Conservation (phyloP, 2,329 filamentous ascomycete species). For the Macrophomina phaseolina region DNA sequence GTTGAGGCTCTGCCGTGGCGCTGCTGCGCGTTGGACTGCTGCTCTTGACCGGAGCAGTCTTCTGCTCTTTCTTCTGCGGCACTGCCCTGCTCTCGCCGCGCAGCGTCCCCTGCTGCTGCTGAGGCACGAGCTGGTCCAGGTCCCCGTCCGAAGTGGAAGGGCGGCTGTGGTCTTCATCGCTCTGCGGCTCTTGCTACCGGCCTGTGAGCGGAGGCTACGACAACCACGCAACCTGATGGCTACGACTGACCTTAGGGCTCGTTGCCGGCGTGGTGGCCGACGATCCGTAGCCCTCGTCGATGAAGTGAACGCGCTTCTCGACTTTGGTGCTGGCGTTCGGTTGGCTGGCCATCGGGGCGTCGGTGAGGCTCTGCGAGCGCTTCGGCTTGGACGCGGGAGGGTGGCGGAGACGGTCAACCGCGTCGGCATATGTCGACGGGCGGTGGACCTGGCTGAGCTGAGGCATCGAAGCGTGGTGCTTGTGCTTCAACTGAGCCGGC, state of each 20-base stretch:
- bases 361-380: conserved; percentile 9
- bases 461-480: conserved; percentile 3
- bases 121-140: background rate
- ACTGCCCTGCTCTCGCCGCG: background rate
- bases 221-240: background rate
- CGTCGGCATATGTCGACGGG: conserved; percentile 10
- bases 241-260: conserved; percentile 24
- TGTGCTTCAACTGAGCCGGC: conserved; percentile 7
- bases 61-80: background rate
- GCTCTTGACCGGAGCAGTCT: background rate
- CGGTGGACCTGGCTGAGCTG: conserved; percentile 10
- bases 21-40: background rate
- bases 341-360: background rate
- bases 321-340: background rate
- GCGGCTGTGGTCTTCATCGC: conserved; percentile 2
- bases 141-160: background rate
- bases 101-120: background rate
- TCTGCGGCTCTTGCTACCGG: conserved; percentile 17
- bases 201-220: conserved; percentile 12
- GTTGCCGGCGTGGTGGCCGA: conserved; percentile 9
- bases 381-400: conserved; percentile 1
- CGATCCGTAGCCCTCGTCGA: conserved; percentile 26
- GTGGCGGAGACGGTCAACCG: conserved; percentile 6
- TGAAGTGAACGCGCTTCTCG: conserved; percentile 25
- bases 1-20: background rate